Evolutionary conservation across 2,329 filamentous ascomycete genomes (phyloP).

Genomic region (Fusarium ambrosium): DNA sequence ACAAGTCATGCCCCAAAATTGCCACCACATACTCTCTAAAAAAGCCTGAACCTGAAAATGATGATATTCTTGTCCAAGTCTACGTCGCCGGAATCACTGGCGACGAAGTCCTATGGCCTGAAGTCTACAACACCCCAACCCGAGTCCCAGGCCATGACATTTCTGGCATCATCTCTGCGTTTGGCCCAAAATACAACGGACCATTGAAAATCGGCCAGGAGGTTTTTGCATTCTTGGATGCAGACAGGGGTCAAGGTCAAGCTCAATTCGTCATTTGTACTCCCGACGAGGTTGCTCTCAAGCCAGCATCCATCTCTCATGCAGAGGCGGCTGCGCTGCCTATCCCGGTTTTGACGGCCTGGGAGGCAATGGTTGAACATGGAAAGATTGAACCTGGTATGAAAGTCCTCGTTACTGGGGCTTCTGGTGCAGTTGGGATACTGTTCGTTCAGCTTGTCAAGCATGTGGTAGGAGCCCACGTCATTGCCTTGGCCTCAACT

Average conservation of each 20-base stretch:
- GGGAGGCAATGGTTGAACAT: slow-evolving; percentile 21
- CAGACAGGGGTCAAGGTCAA: slow-evolving; percentile 7
- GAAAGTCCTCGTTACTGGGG: slow-evolving; percentile 14
- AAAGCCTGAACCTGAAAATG: slow-evolving; percentile 25
- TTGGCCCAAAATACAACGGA: slow-evolving; percentile 28
- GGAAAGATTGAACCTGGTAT: accelerated
- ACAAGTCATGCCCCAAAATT: slow-evolving; percentile 35
- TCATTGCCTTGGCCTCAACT: slow-evolving; percentile 49
- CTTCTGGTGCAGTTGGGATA: slow-evolving; percentile 28
- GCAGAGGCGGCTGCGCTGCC: slow-evolving; percentile 13
- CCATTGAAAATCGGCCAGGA: not conserved
- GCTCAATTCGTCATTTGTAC: slow-evolving; percentile 12
- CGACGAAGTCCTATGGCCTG: slow-evolving; percentile 53
- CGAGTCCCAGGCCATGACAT: slow-evolving; percentile 54
- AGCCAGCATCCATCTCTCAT: slow-evolving; percentile 6
- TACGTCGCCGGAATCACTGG: slow-evolving; percentile 52
- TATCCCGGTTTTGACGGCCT: slow-evolving; percentile 24
- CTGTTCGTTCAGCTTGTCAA: slow-evolving; percentile 49
- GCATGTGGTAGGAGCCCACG: slow-evolving; percentile 32
- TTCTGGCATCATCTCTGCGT: slow-evolving; percentile 48
- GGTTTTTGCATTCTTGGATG: not conserved
- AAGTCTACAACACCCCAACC: slow-evolving; percentile 46
- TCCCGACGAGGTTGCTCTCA: not conserved
- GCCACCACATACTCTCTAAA: slow-evolving; percentile 26
- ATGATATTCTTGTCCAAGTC: slow-evolving; percentile 49